Conservation (phyloP, 345 rosid species). For the Erucastrum elatum region DNA sequence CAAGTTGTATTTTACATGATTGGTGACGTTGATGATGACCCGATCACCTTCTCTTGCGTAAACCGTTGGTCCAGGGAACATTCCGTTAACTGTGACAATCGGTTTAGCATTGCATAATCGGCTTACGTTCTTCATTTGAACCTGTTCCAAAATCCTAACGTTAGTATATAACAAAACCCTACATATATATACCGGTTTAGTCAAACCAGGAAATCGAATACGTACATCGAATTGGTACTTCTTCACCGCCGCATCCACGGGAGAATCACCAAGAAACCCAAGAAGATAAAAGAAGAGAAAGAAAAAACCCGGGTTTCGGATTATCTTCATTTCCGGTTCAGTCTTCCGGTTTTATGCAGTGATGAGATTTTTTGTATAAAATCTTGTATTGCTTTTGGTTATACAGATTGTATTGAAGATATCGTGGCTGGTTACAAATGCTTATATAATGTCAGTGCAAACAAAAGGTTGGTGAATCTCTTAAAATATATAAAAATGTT, state of each 20-base stretch:
- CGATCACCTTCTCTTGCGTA: constrained; percentile 56
- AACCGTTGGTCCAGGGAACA: constrained; percentile 60
- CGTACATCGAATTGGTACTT: constrained; percentile 51
- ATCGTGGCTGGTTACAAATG: constrained; percentile 16
- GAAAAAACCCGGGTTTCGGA: constrained; percentile 1
- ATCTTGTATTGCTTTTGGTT: constrained; percentile 9
- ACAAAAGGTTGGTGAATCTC: constrained; percentile 33
- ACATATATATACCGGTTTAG: neutral
- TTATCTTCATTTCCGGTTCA: constrained; percentile 38
- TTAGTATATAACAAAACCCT: neutral
- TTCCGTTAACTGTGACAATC: constrained; percentile 58
- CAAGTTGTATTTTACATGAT: constrained; percentile 54
- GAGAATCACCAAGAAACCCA: constrained; percentile 30
- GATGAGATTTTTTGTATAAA: neutral
- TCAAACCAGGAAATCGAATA: neutral
- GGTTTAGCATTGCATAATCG: constrained; percentile 60
- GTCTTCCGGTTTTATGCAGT: constrained; percentile 22
- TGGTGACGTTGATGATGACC: constrained; percentile 53
- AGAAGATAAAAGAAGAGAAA: constrained; percentile 34
- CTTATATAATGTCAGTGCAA: constrained; percentile 30
- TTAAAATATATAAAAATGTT: neutral
- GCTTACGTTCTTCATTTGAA: constrained; percentile 56
- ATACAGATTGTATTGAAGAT: constrained; percentile 10
- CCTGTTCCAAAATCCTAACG: constrained; percentile 25
- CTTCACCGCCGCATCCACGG: constrained; percentile 45